Evolutionary conservation across 2,329 filamentous ascomycete species (phyloP).

Genomic region (Pseudohalonectria lignicola): DNA sequence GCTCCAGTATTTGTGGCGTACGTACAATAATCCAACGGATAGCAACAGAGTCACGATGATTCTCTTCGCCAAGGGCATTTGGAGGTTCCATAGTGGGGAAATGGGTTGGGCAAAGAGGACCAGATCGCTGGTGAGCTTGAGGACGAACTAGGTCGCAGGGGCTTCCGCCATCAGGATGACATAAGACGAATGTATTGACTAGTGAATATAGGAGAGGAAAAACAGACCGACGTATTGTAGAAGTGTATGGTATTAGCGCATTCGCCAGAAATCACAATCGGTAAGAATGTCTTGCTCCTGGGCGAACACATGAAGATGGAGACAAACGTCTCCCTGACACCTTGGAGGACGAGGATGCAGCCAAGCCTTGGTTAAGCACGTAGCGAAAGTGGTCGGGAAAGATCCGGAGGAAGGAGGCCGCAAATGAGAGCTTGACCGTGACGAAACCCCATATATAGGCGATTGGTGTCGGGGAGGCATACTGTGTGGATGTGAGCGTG

Average conservation of each 20-base stretch:
- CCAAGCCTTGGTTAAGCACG: neutral
- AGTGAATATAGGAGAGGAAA: neutral
- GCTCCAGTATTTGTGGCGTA: too few species aligned
- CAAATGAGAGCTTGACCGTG: conserved; percentile 3
- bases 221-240: conserved; percentile 2
- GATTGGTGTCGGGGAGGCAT: neutral
- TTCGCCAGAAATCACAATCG: neutral
- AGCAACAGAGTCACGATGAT: neutral
- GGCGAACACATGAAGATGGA: conserved; percentile 1
- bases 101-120: conserved; percentile 3
- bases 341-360: too few species aligned
- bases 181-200: too few species aligned
- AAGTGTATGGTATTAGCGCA: neutral
- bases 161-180: too few species aligned
- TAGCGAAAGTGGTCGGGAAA: neutral
- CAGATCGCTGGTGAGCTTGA: conserved; percentile 2
- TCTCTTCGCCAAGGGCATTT: neutral
- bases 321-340: too few species aligned
- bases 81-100: neutral
- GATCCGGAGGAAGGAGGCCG: conserved; percentile 1
- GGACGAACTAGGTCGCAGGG: too few species aligned
- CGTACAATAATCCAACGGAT: neutral
- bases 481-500: neutral
- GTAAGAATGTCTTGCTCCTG: neutral
- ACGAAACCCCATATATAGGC: conserved; percentile 3